Percentiles rank a stretch among this genome's conserved stretches.
Conservation (phyloP, 768 basidiomycete genomes). For the Lactarius pseudohatsudake region DNA sequence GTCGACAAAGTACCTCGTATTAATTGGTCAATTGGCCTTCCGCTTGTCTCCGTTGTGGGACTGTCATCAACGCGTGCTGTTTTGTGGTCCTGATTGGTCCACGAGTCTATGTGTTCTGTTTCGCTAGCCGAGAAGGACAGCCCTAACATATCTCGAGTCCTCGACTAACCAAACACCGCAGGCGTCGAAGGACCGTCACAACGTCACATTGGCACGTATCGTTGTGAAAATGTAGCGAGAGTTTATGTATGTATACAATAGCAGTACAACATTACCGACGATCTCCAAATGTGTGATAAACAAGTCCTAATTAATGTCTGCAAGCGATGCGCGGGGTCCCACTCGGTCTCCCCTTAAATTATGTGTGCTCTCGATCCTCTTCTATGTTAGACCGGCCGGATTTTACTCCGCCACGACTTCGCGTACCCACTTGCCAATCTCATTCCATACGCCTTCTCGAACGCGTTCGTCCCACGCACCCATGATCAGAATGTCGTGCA, state of each 20-base stretch:
- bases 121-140: not conserved
- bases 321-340: not conserved
- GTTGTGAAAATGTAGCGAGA: not conserved
- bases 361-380: not conserved
- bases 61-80: not conserved
- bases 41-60: not conserved
- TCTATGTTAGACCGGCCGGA: not conserved
- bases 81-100: not conserved
- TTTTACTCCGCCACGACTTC: conserved; percentile 18
- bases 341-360: not conserved
- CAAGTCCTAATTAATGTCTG: not conserved
- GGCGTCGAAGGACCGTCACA: not conserved
- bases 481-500: conserved; percentile 29
- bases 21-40: not conserved
- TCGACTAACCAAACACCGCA: not conserved
- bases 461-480: conserved; percentile 28
- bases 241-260: not conserved
- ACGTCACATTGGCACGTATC: not conserved
- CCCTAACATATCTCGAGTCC: too few species aligned
- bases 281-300: not conserved
- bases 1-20: not conserved
- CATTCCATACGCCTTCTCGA: conserved; percentile 28
- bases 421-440: conserved; percentile 25
- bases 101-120: not conserved
- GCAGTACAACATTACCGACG: not conserved